Percentiles rank a stretch among this genome's conserved stretches.
Conservation (phyloP, 1,139 yeast species). For the Geotrichum siamense region DNA sequence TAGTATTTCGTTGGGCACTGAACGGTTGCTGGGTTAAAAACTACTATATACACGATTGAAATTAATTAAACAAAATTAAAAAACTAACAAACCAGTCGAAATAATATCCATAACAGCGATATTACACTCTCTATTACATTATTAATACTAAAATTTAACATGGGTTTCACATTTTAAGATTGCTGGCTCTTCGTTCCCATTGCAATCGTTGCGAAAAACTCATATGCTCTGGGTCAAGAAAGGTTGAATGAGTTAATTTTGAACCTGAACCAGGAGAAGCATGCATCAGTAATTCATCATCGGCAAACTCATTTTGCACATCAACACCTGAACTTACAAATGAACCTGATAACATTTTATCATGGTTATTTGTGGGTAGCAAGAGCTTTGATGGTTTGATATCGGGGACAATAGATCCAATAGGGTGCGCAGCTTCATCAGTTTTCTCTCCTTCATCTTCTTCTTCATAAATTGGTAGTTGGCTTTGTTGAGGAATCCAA, state of each 20-base stretch:
- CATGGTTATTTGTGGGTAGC: constrained; percentile 3
- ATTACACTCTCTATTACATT: too few relatives aligned
- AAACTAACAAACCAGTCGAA: too few relatives aligned
- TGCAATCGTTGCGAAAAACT: constrained; percentile 19
- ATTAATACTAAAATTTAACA: too few relatives aligned
- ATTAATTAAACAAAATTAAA: too few relatives aligned
- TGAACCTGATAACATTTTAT: constrained; percentile 1
- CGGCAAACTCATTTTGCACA: neutral
- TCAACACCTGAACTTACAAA: neutral
- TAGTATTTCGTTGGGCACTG: too few relatives aligned
- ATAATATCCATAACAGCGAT: too few relatives aligned
- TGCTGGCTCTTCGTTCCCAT: constrained; percentile 16
- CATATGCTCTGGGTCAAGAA: constrained; percentile 17
- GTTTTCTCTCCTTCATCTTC: constrained; percentile 1
- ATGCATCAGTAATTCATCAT: constrained; percentile 14
- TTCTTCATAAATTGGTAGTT: neutral
- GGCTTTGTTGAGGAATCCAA: constrained; percentile 10
- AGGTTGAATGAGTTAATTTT: constrained; percentile 7
- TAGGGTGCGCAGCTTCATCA: too few relatives aligned
- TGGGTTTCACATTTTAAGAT: too few relatives aligned
- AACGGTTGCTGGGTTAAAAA: too few relatives aligned
- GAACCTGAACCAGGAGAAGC: constrained; percentile 16
- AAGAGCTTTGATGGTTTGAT: neutral
- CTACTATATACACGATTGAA: too few relatives aligned
- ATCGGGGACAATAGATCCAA: constrained; percentile 5